Percentiles rank a stretch among this genome's conserved stretches.
phyloP scores from a whole-genome alignment of 345 rosid genomes.

The Excoecaria cochinchinensis region DNA sequence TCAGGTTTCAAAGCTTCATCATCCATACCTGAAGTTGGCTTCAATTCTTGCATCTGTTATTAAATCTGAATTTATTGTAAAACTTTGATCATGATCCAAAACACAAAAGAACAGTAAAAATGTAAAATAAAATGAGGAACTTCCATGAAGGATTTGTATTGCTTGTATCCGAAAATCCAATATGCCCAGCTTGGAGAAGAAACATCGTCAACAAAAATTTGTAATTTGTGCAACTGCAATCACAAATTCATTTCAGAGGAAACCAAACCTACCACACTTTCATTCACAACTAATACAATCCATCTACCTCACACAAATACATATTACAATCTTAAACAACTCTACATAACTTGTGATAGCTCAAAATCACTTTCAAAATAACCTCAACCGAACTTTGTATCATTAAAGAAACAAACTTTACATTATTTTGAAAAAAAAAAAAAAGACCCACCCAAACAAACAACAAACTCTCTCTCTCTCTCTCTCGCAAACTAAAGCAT shows the following conservation, averaged over 20 bases:
- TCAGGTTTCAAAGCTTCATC: slow-evolving; percentile 44
- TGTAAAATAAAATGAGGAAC: slow-evolving; percentile 60
- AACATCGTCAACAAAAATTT: slow-evolving; percentile 66
- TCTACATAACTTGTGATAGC: neutral
- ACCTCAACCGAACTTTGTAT: slow-evolving; percentile 15
- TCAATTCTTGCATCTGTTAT: slow-evolving; percentile 34
- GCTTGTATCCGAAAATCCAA: slow-evolving; percentile 45
- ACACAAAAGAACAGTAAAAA: slow-evolving; percentile 54
- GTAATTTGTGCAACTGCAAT: slow-evolving; percentile 55
- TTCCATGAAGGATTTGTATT: slow-evolving; percentile 53
- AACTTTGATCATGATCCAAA: slow-evolving; percentile 44
- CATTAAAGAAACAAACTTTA: slow-evolving; percentile 2
- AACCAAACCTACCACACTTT: slow-evolving; percentile 34
- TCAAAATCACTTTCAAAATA: slow-evolving; percentile 1
- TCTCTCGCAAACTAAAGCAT: neutral
- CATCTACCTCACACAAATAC: slow-evolving; percentile 9
- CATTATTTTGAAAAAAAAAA: slow-evolving; percentile 13
- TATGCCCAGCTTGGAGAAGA: slow-evolving; percentile 64
- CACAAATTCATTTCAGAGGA: slow-evolving; percentile 66
- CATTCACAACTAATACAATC: slow-evolving; percentile 23
- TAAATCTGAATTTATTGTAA: slow-evolving; percentile 21
- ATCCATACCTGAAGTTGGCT: slow-evolving; percentile 45
- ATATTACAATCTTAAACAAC: slow-evolving; percentile 21
- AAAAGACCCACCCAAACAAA: neutral
- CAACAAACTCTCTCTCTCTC: neutral